Evolutionary conservation across 176 grass and related monocot genomes (phyloP).

Genomic region (Oryza punctata): DNA sequence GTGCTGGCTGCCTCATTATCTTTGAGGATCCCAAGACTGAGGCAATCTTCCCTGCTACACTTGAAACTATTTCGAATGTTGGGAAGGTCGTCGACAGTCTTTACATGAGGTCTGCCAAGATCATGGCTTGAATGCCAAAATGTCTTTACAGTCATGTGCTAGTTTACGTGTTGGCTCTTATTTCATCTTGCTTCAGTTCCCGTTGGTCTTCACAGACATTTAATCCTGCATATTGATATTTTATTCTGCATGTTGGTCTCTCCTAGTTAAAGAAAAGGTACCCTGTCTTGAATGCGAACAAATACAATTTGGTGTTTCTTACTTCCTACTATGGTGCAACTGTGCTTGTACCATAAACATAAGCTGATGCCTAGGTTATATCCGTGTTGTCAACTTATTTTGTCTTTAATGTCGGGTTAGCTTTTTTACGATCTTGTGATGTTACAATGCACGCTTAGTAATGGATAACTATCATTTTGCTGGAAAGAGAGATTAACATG

Average conservation of each 20-base stretch:
- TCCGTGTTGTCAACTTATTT: not conserved
- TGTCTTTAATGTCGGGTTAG: not conserved
- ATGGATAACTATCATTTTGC: not conserved
- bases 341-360: not conserved
- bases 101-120: conserved; percentile 71
- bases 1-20: conserved; percentile 77
- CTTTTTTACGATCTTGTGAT: not conserved
- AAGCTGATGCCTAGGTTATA: not conserved
- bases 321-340: not conserved
- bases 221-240: conserved; percentile 22
- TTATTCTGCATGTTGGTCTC: conserved; percentile 3
- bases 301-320: conserved; percentile 4
- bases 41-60: conserved; percentile 71
- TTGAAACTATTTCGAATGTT: conserved; percentile 68
- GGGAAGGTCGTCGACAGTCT: conserved; percentile 80
- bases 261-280: conserved; percentile 6
- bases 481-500: not conserved
- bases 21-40: conserved; percentile 63
- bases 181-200: conserved; percentile 28
- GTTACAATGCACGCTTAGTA: not conserved
- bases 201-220: conserved; percentile 12
- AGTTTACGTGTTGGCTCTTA: not conserved
- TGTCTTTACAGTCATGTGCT: not conserved
- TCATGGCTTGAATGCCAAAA: conserved; percentile 52
- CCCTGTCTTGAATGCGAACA: not conserved